Percentiles rank a stretch among this genome's conserved stretches.
These are phyloP conservation scores for Globisporangium splendens DNA, from an alignment of 352 stramenopile genomes.

Conservation along the genomic window DNA sequence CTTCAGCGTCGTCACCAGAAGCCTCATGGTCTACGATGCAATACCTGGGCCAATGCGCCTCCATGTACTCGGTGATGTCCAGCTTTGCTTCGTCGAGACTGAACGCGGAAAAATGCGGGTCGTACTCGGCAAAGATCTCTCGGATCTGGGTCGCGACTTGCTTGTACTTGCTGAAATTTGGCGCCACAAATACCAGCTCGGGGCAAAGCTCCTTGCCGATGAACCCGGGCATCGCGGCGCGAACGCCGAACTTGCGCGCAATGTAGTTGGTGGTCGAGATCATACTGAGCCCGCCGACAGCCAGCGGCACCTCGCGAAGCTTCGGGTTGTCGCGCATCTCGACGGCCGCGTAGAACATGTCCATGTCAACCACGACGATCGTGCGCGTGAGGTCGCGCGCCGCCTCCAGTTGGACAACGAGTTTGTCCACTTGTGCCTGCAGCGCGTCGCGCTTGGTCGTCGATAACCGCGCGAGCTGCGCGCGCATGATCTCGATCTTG, in stretches of 20 bases:
- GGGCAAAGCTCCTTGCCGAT: conserved; percentile 95
- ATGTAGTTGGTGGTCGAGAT: conserved; percentile 96
- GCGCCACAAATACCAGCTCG: conserved; percentile 90
- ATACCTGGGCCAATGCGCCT: conserved; percentile 52
- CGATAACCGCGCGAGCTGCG: conserved; percentile 56
- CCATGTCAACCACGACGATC: conserved; percentile 94
- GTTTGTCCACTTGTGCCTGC: conserved; percentile 36
- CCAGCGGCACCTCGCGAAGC: conserved; percentile 87
- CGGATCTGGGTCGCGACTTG: conserved; percentile 70
- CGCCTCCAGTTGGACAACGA: conserved; percentile 51
- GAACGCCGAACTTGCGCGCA: conserved; percentile 92
- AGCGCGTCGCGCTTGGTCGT: conserved; percentile 23
- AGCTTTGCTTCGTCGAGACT: conserved; percentile 95
- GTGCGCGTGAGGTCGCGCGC: conserved; percentile 58
- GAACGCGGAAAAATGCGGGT: conserved; percentile 88
- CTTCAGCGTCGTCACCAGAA: conserved; percentile 12
- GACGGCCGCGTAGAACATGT: conserved; percentile 97
- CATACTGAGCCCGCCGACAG: conserved; percentile 92
- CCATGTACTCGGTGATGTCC: conserved; percentile 91
- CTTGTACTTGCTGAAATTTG: conserved; percentile 91
- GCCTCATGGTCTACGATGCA: conserved; percentile 9
- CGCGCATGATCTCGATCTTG: conserved; percentile 72
- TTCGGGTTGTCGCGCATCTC: conserved; percentile 92
- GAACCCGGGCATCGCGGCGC: conserved; percentile 95
- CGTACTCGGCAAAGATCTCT: conserved; percentile 90